These are phyloP conservation scores for Acer yangbiense DNA, from an alignment of 345 rosid genomes.

Conservation along the genomic window DNA sequence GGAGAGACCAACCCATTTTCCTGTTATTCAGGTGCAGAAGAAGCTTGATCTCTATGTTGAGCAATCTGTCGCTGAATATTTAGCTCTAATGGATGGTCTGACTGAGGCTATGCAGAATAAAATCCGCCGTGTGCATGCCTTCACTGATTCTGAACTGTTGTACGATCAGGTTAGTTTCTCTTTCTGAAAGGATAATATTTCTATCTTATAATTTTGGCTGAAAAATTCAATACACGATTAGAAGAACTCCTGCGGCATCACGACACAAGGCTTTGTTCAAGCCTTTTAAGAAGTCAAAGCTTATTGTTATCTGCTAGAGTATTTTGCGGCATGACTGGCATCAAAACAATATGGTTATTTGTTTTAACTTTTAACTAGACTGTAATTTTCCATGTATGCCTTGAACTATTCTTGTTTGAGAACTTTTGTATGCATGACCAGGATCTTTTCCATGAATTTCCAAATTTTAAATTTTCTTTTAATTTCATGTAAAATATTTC, in stretches of 20 bases:
- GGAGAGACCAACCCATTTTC: slow-evolving; percentile 56
- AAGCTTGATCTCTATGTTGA: slow-evolving; percentile 84
- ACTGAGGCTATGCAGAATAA: slow-evolving; percentile 64
- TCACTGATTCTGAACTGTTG: slow-evolving; percentile 68
- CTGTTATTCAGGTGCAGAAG: slow-evolving; percentile 81
- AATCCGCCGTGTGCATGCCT: slow-evolving; percentile 61
- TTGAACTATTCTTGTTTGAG: not conserved
- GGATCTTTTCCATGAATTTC: too few relatives aligned
- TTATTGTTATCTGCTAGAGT: not conserved
- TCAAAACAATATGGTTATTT: not conserved
- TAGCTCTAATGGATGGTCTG: slow-evolving; percentile 90
- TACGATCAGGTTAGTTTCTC: slow-evolving; percentile 64
- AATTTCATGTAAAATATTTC: too few relatives aligned
- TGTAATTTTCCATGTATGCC: not conserved
- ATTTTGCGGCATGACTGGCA: not conserved
- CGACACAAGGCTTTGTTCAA: not conserved
- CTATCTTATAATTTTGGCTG: not conserved
- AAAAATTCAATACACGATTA: not conserved
- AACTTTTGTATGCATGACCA: not conserved
- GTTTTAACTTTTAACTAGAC: not conserved
- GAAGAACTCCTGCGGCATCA: not conserved
- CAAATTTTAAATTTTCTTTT: too few relatives aligned
- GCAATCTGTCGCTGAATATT: slow-evolving; percentile 78
- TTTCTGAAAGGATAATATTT: slow-evolving; percentile 1
- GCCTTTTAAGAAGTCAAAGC: not conserved